Evolutionary conservation across 306 rosid genomes (phyloP), one percentile per base, ranked within the genome.

Genomic region (Quillaja saponaria): DNA sequence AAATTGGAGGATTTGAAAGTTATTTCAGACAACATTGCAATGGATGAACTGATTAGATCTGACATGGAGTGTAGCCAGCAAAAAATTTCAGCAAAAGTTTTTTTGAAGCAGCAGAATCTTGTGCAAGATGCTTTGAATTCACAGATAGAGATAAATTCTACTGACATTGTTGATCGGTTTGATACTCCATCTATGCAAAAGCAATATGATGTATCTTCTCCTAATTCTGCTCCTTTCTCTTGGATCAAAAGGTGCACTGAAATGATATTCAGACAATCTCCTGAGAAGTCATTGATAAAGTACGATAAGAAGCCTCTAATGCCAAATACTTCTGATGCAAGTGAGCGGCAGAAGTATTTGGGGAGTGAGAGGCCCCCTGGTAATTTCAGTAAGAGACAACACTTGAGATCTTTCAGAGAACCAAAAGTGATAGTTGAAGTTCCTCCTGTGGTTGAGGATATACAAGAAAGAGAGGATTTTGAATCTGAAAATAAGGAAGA

Each of bases 391-490:
- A 64, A 71, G 69, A 76, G 78, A 39, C 89, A 52, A 63, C 66
- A 71, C 63, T 66, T 16, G 64, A 67, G 57, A 59, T 57, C 88
- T 56, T 64, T 74, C 46, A 91, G 71, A 38, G 99, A 89, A 67
- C 89, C 99, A 10, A 92, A 85, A 81, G 96, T 73, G 51, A 85
- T 89, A 44, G 91, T 89, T 68, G 96, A 92, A 85, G 95, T 89
- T 39, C 87, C 95, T 33, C 45, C 78, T 47, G 51, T 4, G 37
- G 85, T 59, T 68, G 79, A 79, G 61, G 65, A 52, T 67, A 59
- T 39, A 18, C 59, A 71, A 49, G 73, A 59, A 58, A 57, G 42
- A 17, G 54, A 40, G 40, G 55, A 66, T 73, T 16, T 62, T 55
- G 72, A 47, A 18, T 63, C 78, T 67, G 82, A 69, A 52, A 19